Percentiles rank a stretch among this genome's conserved stretches.
These are phyloP conservation scores for Cercospora zeae-maydis DNA, from an alignment of 2,329 filamentous ascomycete species.

Conservation along the genomic window DNA sequence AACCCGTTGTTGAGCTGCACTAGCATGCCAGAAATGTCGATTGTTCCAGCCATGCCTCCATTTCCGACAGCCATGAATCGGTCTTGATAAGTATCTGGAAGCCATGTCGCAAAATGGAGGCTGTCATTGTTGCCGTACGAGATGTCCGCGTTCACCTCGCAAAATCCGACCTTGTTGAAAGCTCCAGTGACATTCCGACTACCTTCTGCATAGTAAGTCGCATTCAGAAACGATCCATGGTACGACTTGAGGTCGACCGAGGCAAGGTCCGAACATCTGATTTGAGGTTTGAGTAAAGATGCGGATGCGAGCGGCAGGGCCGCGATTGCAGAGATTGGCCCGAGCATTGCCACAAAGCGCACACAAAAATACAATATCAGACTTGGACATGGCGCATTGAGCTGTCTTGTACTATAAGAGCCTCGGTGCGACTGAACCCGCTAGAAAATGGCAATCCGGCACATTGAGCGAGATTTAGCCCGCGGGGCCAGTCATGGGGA, in stretches of 20 bases:
- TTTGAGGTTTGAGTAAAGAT: neutral
- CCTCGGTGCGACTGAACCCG: neutral
- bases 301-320: neutral
- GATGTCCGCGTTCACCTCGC: constrained; percentile 27
- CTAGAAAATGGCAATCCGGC: neutral
- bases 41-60: constrained; percentile 31
- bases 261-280: neutral
- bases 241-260: constrained; percentile 3
- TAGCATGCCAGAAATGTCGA: constrained; percentile 28
- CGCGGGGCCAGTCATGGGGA: neutral
- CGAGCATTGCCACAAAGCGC: neutral
- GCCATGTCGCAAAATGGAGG: constrained; percentile 28
- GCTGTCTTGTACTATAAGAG: neutral
- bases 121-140: constrained; percentile 27
- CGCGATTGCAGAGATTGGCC: neutral
- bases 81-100: constrained; percentile 28
- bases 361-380: too few relatives aligned
- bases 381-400: too few relatives aligned
- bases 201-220: constrained; percentile 20
- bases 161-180: constrained; percentile 26
- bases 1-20: constrained; percentile 28
- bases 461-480: neutral
- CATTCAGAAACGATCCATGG: constrained; percentile 22
- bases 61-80: constrained; percentile 33
- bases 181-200: constrained; percentile 24